Conservation (phyloP, 2,329 filamentous ascomycete genomes). For the Knoxdaviesia proteae region DNA sequence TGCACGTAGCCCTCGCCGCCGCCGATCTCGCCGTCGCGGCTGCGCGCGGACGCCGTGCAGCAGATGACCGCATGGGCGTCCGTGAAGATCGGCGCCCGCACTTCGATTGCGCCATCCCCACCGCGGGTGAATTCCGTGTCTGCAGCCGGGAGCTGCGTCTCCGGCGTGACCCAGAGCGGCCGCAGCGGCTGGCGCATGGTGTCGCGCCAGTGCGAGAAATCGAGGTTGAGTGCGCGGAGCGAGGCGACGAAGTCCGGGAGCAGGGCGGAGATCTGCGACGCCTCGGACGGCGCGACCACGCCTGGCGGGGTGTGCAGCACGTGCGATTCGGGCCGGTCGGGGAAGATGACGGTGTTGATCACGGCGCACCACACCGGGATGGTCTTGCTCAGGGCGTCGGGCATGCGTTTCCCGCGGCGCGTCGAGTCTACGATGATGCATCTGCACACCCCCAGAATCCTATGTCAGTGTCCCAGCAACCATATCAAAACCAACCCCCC, state of each 20-base stretch:
- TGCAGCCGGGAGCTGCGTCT: slow-evolving; percentile 25
- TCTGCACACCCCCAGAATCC: slow-evolving; percentile 13
- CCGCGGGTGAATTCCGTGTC: slow-evolving; percentile 3
- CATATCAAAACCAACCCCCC: no score
- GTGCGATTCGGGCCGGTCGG: slow-evolving; percentile 24
- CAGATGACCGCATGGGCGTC: slow-evolving; percentile 57
- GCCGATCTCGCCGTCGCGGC: slow-evolving; percentile 40
- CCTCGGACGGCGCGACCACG: slow-evolving; percentile 53
- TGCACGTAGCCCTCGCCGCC: slow-evolving; percentile 66
- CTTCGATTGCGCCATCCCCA: background rate
- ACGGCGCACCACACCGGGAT: slow-evolving; percentile 86
- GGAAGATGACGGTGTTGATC: slow-evolving; percentile 61
- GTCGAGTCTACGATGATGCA: slow-evolving; percentile 87
- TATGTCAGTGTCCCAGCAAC: no score
- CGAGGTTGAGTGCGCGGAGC: slow-evolving; percentile 35
- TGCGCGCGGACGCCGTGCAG: slow-evolving; percentile 62
- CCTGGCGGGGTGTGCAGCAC: slow-evolving; percentile 49
- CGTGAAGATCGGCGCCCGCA: slow-evolving; percentile 19
- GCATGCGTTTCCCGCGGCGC: slow-evolving; percentile 78
- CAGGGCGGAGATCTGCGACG: slow-evolving; percentile 51
- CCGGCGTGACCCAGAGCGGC: slow-evolving; percentile 62
- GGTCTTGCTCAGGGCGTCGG: slow-evolving; percentile 84
- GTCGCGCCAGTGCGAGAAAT: slow-evolving; percentile 29
- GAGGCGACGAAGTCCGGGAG: slow-evolving; percentile 32
- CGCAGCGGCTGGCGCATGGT: slow-evolving; percentile 51